Evolutionary conservation across 768 basidiomycete genomes (phyloP), one percentile per base, ranked within the genome.

Genomic region (Termitomyces sp.): DNA sequence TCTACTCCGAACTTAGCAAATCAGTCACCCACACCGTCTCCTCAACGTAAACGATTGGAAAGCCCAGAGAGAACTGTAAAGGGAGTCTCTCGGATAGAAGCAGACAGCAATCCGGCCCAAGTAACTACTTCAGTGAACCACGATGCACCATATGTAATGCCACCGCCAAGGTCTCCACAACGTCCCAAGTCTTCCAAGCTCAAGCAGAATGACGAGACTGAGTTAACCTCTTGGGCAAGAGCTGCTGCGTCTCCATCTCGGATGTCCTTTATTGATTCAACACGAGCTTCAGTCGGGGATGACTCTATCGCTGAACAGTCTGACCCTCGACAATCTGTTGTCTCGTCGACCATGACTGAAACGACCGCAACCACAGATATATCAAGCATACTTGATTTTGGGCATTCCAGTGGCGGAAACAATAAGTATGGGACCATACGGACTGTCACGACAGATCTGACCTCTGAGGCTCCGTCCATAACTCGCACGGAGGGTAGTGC

Each of bases 371-470:
- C 76, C 46, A 82, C 81, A 26, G 72, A 72, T 27, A 78, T 83
- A 66, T 89, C 89, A 52, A 89, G 87, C 61, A 71, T 88, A 57
- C 74, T 88, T 53, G 87, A 88, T 67, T 71, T 60, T 53, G 54
- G 59, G 53, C 64, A 62, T 27, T 64, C 59, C 33, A 74, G 77
- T 36, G 72, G 71, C 56, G 75, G 71, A 43, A 75, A 76, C 61
- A 86, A 82, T 67, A 87, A 83, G 68, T 93, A 84, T 70, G 89
- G 85, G 42, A 93, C 91, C 12, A 84, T 93, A 60, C 79, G 89
- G 65, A 92, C 91, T n/a, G 76, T 87, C 59, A 91, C 86, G 33
- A 93, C 92, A 32, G 91, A 92, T 62, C 79, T 87, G 59, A 93
- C 91, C 20, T 89, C 88, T 40, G 91, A 90, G 64, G 73, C 76